Conservation (phyloP, 805 yeast genomes). For the Pichia occidentalis region DNA sequence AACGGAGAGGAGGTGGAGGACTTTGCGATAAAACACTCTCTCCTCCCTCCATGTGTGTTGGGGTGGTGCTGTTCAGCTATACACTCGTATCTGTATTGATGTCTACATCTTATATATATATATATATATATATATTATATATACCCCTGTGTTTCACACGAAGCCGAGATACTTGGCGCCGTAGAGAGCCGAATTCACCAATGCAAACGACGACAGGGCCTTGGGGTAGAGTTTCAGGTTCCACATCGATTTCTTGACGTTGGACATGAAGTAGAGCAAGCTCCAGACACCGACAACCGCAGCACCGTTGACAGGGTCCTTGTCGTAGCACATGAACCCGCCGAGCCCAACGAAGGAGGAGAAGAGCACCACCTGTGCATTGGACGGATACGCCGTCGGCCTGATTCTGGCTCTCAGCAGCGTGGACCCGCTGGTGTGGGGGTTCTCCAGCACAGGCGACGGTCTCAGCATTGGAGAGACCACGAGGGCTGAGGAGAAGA, state of each 20-base stretch:
- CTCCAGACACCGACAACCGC: conserved; percentile 84
- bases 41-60: too few relatives aligned
- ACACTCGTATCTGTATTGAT: too few relatives aligned
- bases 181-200: conserved; percentile 56
- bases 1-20: conserved; percentile 56
- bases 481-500: conserved; percentile 32
- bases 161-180: conserved; percentile 41
- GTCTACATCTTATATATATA: conserved; percentile 39
- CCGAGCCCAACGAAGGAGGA: conserved; percentile 61
- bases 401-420: too few relatives aligned
- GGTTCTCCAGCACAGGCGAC: conserved; percentile 12
- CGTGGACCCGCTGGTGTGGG: conserved; percentile 14
- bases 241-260: conserved; percentile 53
- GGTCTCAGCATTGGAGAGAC: conserved; percentile 22
- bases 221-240: conserved; percentile 58
- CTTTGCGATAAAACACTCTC: conserved; percentile 43
- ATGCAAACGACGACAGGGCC: conserved; percentile 49
- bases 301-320: conserved; percentile 70
- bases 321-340: conserved; percentile 68
- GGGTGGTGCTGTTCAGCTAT: too few relatives aligned
- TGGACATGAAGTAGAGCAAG: conserved; percentile 61
- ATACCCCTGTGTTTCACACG: not conserved
- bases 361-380: conserved; percentile 36
- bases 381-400: conserved; percentile 28
- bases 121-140: conserved; percentile 1